Evolutionary conservation across 768 basidiomycete species (phyloP), one percentile per base, ranked within the genome.

Genomic region (Phanerochaete sordida): DNA sequence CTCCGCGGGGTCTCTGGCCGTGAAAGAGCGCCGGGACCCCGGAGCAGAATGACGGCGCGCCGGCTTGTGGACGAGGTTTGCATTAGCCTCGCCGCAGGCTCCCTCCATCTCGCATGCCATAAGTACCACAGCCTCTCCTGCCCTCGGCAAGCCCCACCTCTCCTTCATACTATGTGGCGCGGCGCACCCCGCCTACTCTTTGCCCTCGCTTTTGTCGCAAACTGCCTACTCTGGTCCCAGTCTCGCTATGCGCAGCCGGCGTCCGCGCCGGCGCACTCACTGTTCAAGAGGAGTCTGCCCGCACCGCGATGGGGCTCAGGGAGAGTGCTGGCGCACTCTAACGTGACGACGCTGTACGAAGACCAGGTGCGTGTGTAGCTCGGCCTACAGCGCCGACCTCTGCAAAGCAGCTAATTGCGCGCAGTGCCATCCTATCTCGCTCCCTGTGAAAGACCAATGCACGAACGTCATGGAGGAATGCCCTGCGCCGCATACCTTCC

Each of bases 381-480:
- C 51, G 47, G n/a, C 13, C 35, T 28, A 30, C 23, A 30, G 7
- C 31, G 24, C 35, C 45, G 27, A 15, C 24, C 6, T 44, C 7
- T 30, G 16, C 9, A 12, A 24, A 52, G 61, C 44, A 16, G 46
- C 44, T 31, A 35, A 43, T 33, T 37, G 19, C 28, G 27, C 31
- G 31, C 21, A 92, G 90, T 93, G 92, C 72, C 79, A 72, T 52
- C 92, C 91, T 2, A 76, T 86, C 49, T 74, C 80, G 19, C 72
- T 84, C 33, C 82, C 84, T 1, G 52, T 74, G 2, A 68, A 72
- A 12, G 72, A 80, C 13, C 91, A 93, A 73, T 94, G 92, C 68
- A 56, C 70, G 19, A 84, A 90, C 73, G 88, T 88, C 56, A 69
- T 72, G 21, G 73, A 81, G 1, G 62, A 70, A n/a, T 94, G 92